phyloP scores from a whole-genome alignment of 768 basidiomycete genomes.

The Kwoniella heveanensis region DNA sequence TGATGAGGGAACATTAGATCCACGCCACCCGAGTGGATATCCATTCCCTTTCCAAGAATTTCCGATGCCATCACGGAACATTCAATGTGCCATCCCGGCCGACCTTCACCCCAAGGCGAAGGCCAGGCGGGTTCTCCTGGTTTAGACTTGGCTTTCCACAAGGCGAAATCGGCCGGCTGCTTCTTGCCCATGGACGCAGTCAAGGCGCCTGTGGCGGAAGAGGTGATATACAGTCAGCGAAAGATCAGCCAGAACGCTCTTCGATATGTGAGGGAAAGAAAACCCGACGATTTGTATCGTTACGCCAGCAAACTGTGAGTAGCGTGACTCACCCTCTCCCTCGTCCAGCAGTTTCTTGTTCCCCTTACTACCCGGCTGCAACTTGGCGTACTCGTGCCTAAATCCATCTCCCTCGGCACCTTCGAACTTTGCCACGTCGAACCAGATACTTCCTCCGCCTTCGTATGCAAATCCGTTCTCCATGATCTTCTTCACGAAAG shows the following conservation, averaged over 20 bases:
- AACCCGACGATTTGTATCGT: no score
- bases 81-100: constrained; percentile 99
- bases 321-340: constrained; percentile 80
- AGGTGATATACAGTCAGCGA: neutral
- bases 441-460: constrained; percentile 83
- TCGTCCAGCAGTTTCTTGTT: constrained; percentile 86
- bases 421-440: constrained; percentile 83
- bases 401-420: constrained; percentile 61
- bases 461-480: constrained; percentile 81
- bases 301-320: no score
- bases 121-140: constrained; percentile 96
- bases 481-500: constrained; percentile 81
- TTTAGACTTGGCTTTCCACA: constrained; percentile 92
- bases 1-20: constrained; percentile 99
- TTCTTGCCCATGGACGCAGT: constrained; percentile 67
- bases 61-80: constrained; percentile 98
- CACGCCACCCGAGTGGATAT: constrained; percentile 95
- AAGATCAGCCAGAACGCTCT: no score
- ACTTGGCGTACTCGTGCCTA: constrained; percentile 82
- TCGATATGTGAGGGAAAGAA: no score
- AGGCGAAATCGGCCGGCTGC: constrained; percentile 88
- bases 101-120: constrained; percentile 92
- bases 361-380: constrained; percentile 94
- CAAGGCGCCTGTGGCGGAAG: constrained; percentile 61
- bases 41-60: constrained; percentile 84